Percentiles rank a stretch among this genome's conserved stretches.
Conservation (phyloP, 345 rosid species). For the Raphanus sativus region DNA sequence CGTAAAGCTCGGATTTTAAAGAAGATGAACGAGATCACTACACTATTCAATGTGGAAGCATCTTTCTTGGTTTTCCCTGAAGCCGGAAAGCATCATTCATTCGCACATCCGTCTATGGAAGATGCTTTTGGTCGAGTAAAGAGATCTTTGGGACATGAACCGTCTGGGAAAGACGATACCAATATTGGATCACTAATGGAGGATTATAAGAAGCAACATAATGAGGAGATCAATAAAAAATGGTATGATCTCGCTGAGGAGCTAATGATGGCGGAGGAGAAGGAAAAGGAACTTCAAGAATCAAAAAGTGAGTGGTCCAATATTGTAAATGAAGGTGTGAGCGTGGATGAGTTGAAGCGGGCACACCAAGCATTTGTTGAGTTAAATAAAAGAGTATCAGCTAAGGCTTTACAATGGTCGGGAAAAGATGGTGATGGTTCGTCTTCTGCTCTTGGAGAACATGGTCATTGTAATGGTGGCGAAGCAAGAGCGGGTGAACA, state of each 20-base stretch:
- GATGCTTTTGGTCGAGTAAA: conserved; percentile 16
- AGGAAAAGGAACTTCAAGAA: background rate
- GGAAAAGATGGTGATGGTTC: background rate
- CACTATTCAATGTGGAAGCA: conserved; percentile 34
- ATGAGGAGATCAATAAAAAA: conserved; percentile 15
- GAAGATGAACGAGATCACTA: conserved; percentile 43
- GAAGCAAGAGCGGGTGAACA: background rate
- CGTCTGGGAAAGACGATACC: background rate
- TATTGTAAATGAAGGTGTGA: background rate
- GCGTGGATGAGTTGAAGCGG: background rate
- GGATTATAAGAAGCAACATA: conserved; percentile 31
- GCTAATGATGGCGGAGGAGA: conserved; percentile 25
- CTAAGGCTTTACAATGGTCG: background rate
- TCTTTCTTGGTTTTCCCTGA: conserved; percentile 41
- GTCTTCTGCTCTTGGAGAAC: background rate
- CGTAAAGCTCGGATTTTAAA: conserved; percentile 44
- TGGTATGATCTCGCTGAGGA: background rate
- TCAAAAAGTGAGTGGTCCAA: conserved; percentile 6
- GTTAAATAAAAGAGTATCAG: background rate
- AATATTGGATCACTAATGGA: conserved; percentile 29
- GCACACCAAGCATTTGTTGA: background rate
- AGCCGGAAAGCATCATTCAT: conserved; percentile 39
- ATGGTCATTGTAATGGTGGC: background rate
- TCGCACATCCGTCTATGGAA: conserved; percentile 44
- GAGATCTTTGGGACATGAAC: background rate